Evolutionary conservation across 345 rosid species (phyloP).

Genomic region (Gynandropsis gynandra): DNA sequence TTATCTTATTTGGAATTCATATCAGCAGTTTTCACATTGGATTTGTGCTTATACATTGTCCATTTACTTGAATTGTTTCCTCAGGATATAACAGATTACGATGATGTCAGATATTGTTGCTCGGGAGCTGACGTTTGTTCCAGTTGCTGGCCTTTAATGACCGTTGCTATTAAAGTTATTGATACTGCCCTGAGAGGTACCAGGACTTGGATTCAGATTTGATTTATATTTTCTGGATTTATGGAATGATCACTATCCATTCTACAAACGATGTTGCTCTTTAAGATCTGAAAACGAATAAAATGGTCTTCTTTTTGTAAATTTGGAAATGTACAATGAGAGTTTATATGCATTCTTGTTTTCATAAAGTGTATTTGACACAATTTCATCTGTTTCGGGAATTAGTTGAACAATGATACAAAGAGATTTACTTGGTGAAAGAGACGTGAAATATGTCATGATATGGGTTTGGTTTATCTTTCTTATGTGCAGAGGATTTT

Average conservation of each 20-base stretch:
- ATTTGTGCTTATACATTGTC: neutral
- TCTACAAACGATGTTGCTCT: too few species aligned
- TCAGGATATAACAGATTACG: conserved; percentile 91
- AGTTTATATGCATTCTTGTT: neutral
- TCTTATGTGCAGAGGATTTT: conserved; percentile 64
- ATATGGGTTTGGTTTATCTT: neutral
- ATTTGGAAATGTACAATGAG: neutral
- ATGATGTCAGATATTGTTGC: conserved; percentile 88
- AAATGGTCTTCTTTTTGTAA: neutral
- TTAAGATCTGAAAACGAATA: too few species aligned
- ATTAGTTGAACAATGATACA: neutral
- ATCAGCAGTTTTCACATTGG: neutral
- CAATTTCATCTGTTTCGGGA: neutral
- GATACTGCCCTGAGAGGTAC: conserved; percentile 79
- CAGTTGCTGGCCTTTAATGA: conserved; percentile 92
- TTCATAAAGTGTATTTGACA: too few species aligned
- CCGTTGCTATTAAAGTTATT: conserved; percentile 77
- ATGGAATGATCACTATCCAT: too few species aligned
- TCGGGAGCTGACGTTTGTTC: conserved; percentile 90
- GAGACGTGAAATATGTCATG: too few species aligned
- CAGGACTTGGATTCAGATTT: conserved; percentile 5
- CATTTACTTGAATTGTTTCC: conserved; percentile 12
- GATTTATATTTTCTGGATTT: neutral
- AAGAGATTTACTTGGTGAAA: neutral
- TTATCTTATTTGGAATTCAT: neutral